Evolutionary conservation across 108 stramenopile species (phyloP), one percentile per base, ranked within the genome.

Genomic region (Mediolabrus comicus): DNA sequence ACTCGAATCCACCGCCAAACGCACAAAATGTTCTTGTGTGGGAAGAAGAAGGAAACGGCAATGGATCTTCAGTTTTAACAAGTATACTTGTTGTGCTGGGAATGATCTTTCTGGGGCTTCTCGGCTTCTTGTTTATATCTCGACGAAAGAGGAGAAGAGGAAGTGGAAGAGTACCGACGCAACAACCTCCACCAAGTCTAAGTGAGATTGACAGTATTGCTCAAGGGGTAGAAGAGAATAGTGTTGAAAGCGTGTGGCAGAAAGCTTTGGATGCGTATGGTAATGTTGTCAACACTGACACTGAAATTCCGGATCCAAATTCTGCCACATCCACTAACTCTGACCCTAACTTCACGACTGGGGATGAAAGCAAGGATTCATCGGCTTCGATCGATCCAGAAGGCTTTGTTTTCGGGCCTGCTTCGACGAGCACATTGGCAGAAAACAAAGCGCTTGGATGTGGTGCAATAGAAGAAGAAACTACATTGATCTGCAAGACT

Each of bases 191-290:
- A 30, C 56, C 13, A n/a, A 17, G 27, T 57, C 29, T 10, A n/a
- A 17, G 27, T 57, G 14, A 17, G 56, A 29, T 33, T 24, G 22
- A 25, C 30, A 2, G 16, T 17, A 32, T 49, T 12, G 17, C 26
- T 7, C n/a, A 26, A 43, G 70, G 30, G n/a, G 30, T 58, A 52
- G 65, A 67, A 26, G 71, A 67, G 39, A 72, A 51, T 58, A 51
- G 25, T 30, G 46, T 25, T 11, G 27, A 36, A 39, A 56, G 57
- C 10, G 19, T 41, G n/a, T 79, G 77, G 77, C 51, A 61, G 49
- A 62, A 62, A 53, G 65, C 77, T 0, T 53, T 62, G 1, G 1
- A 58, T 46, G 56, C 54, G 5, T 79, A 66, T 13, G 77, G 19
- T 43, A 49, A 22, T 3, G 46, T 6, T 17, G 41, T n/a, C n/a